Base-by-base conservation (phyloP, 2,329 filamentous ascomycete genomes). In the Penicillium sp. region DNA sequence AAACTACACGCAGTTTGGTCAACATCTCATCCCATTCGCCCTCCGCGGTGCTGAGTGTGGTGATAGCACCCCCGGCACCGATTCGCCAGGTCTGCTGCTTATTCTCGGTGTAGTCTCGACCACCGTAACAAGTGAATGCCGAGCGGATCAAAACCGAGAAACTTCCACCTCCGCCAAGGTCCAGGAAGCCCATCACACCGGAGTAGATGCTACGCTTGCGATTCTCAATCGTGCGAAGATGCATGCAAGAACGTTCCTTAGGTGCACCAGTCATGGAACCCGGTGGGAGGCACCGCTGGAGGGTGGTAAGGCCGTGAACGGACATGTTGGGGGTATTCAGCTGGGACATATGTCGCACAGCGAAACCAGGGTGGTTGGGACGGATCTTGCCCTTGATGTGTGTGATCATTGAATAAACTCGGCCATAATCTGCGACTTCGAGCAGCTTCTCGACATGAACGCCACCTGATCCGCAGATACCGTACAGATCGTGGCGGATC, bases 221-320 rank as follows among this genome's bases (percentile, higher is more conserved):
- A 19, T 75, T 76, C 74, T 96, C 93, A 42, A 96, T 82, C 4
- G 81, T 77, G 58, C 82, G 81, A 21, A 97, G 79, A 47, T 97
- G 83, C 78, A 96, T 88, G 73, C 93, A 97, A 62, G 89, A 93
- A 48, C 93, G 84, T 76, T 93, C 93, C 80, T 97, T 97, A 0
- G 93, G 94, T 0, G 93, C 93, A 7, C 94, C 94, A 2, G 93
- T 97, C 94, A 97, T 97, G 68, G 89, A 93, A 0, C 94, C 93
- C 0, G 94, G 92, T 0, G 94, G 93, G 0, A 97, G 81, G 48
- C 87, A 89, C 7, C 86, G 83, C 0, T 89, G 85, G 0, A 97
- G 83, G 4, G 93, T 88, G 58, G 93, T 88, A 36, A 94, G 79
- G 1, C 89, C 90, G 0, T 71, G 63, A 44, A 68, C 68, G 8